Evolutionary conservation across 2,329 filamentous ascomycete genomes (phyloP), one percentile per base, ranked within the genome.

Genomic region (Aspergillus awamori): DNA sequence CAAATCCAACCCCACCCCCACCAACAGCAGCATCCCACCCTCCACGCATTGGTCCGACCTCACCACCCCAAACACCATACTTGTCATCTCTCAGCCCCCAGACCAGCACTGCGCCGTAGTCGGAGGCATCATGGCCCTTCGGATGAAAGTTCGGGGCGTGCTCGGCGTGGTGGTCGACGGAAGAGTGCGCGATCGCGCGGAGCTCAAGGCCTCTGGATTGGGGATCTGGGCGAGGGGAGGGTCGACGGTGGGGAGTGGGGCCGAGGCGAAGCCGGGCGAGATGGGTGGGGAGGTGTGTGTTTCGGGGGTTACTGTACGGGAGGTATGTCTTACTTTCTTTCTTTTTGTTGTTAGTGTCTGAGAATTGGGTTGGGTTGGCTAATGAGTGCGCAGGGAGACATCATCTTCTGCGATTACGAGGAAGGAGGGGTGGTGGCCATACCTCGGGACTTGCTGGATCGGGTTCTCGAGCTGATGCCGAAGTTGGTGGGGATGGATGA

Each of bases 81-180:
- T 88, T 4, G 78, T 93, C 4, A 82, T 92, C 61, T 84, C 86
- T 63, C 89, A 92, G 69, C 88, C 89, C 0, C 69, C 79, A 0
- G 82, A 80, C 0, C 89, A 92, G 72, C 82, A 82, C 55, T 91
- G 90, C 74, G 90, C 90, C 5, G 83, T 91, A 7, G 83, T 91
- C 5, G 90, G 90, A n/a, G 90, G 90, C 17, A 91, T 93, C 65
- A 90, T 92, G 84, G 90, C 88, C 5, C 79, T 84, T 30, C 81
- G 90, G 20, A 89, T 92, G 83, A 86, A 87, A 68, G 73, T 83
- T 13, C 80, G 88, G 10, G 84, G 85, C 13, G 85, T 84, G 17
- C 80, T 81, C 65, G 89, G 83, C 2, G 82, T 89, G 10, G 77
- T 92, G n/a, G 87, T 91, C 7, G 83, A 86, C 66, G 90, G 90